phyloP scores from a whole-genome alignment of 148 eudicot species.

The Chenopodium berlandieri region DNA sequence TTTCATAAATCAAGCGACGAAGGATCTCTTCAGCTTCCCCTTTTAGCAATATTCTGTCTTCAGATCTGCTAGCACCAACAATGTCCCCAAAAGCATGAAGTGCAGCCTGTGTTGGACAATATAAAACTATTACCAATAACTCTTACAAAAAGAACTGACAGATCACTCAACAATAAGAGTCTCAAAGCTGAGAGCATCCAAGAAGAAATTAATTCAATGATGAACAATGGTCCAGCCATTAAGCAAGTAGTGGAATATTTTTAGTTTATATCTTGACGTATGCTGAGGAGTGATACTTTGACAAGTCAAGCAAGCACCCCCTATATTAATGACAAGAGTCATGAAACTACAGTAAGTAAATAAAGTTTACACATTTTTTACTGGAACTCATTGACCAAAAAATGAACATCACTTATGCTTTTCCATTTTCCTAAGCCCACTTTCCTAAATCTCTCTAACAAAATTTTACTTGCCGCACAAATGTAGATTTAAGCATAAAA shows the following conservation, averaged over 20 bases:
- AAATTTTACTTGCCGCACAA: neutral
- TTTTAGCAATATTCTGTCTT: constrained; percentile 43
- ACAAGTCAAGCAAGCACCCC: neutral
- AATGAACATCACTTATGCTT: neutral
- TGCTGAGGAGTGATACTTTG: neutral
- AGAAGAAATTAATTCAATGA: neutral
- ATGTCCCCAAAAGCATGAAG: constrained; percentile 84
- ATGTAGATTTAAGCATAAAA: neutral
- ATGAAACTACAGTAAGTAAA: too few relatives aligned
- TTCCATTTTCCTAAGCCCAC: neutral
- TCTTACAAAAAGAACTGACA: constrained; percentile 5
- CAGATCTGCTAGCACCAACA: constrained; percentile 66
- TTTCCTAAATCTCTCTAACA: neutral
- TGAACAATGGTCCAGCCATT: neutral
- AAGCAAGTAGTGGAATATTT: neutral
- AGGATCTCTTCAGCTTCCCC: constrained; percentile 66
- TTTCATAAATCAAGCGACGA: constrained; percentile 59
- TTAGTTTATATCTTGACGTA: neutral
- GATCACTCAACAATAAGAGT: neutral
- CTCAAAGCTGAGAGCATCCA: constrained; percentile 5
- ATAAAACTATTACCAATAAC: constrained; percentile 12
- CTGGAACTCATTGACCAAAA: neutral
- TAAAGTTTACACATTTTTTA: too few relatives aligned
- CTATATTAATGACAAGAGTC: too few relatives aligned
- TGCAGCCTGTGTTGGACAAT: constrained; percentile 57